Percentiles rank a stretch among this genome's conserved stretches.
phyloP scores from a whole-genome alignment of 108 stramenopile species.

The Cyclotella sp. region DNA sequence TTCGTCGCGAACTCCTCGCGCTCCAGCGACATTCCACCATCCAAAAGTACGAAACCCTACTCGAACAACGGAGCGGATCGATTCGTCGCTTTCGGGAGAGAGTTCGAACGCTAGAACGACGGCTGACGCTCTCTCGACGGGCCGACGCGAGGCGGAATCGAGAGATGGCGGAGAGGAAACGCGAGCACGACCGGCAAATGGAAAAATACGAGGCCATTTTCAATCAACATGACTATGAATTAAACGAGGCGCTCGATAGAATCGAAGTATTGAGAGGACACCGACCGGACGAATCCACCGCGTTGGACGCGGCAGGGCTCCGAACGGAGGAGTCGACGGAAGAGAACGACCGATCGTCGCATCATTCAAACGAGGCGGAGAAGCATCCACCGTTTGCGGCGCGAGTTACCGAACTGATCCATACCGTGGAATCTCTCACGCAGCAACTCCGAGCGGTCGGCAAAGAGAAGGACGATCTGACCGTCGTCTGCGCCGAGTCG shows the following conservation, averaged over 20 bases:
- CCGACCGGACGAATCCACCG: slow-evolving; percentile 21
- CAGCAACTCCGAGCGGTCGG: slow-evolving; percentile 4
- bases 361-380: slow-evolving; percentile 13
- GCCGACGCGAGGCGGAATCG: not conserved
- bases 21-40: not conserved
- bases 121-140: slow-evolving; percentile 19
- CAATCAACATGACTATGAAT: slow-evolving; percentile 33
- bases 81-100: not conserved
- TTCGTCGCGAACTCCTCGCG: not conserved
- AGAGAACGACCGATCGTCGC: slow-evolving; percentile 29
- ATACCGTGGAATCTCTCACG: slow-evolving; percentile 22
- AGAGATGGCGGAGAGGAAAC: not conserved
- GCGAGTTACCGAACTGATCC: slow-evolving; percentile 11
- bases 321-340: slow-evolving; percentile 39
- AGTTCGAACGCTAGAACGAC: not conserved
- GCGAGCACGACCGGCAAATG: slow-evolving; percentile 11
- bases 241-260: slow-evolving; percentile 31
- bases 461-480: slow-evolving; percentile 20
- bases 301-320: slow-evolving; percentile 37
- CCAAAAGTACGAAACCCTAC: slow-evolving; percentile 2
- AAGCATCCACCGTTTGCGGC: slow-evolving; percentile 9
- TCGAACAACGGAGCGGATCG: not conserved
- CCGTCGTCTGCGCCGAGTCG: not conserved
- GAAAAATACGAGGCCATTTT: slow-evolving; percentile 24
- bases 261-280: slow-evolving; percentile 45